Evolutionary conservation across 495 filamentous ascomycete genomes (phyloP).

Genomic region (Aspergillus hancockii): DNA sequence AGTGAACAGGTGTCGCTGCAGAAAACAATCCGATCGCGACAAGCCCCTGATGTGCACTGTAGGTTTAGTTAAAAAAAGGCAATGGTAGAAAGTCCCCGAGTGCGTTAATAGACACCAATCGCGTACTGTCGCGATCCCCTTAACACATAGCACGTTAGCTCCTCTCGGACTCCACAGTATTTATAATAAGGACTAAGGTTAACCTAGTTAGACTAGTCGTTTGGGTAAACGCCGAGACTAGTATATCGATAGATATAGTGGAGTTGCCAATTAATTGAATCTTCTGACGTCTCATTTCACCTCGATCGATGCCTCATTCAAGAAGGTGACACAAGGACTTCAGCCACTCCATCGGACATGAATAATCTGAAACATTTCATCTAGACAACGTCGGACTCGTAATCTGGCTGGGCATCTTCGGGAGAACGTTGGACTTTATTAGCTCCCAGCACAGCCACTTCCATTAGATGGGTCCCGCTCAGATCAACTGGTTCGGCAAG

Average conservation of each 20-base stretch:
- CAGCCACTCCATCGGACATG: not conserved
- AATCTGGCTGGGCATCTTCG: not conserved
- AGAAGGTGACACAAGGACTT: not conserved
- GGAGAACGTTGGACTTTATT: not conserved
- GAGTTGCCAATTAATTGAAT: not conserved
- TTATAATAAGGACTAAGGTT: not conserved
- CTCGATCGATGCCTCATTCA: not conserved
- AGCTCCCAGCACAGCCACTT: not conserved
- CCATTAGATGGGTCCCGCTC: not conserved
- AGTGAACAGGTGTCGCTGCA: no score
- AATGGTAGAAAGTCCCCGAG: not conserved
- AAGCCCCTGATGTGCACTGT: no score
- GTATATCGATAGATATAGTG: not conserved
- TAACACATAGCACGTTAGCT: not conserved
- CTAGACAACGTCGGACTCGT: not conserved
- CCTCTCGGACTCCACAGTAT: not conserved
- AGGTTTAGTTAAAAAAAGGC: not conserved
- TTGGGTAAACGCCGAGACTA: not conserved
- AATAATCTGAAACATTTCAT: not conserved
- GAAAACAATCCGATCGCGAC: no score
- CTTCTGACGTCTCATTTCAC: not conserved
- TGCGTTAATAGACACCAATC: not conserved
- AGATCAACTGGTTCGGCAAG: not conserved
- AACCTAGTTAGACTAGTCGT: not conserved
- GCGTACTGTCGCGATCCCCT: not conserved